Evolutionary conservation across 306 rosid genomes (phyloP).

Genomic region (Dalbergia oliveri): DNA sequence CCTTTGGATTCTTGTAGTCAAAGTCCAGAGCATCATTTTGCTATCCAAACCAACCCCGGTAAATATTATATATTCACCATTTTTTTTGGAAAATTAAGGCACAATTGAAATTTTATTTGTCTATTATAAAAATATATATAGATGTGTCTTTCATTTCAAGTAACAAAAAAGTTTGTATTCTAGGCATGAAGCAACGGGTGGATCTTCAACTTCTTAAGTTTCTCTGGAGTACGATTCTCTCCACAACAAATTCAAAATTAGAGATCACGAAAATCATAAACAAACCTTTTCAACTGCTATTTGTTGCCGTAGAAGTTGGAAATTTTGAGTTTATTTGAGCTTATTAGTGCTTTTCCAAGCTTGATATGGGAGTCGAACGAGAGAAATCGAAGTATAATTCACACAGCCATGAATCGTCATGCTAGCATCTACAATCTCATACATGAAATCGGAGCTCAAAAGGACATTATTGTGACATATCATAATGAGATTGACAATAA

Average conservation of each 20-base stretch:
- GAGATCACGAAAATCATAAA: slow-evolving; percentile 10
- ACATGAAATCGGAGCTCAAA: slow-evolving; percentile 38
- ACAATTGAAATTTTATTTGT: background rate
- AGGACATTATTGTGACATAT: slow-evolving; percentile 38
- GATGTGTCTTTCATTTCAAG: background rate
- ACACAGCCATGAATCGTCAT: slow-evolving; percentile 35
- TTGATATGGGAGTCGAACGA: too few species aligned
- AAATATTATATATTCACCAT: background rate
- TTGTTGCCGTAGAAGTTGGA: background rate
- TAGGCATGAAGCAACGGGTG: slow-evolving; percentile 34
- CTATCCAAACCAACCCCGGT: slow-evolving; percentile 35
- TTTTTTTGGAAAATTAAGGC: background rate
- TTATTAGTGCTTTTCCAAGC: too few species aligned
- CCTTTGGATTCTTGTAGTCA: slow-evolving; percentile 31
- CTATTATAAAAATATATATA: too few species aligned
- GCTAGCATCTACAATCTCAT: slow-evolving; percentile 48
- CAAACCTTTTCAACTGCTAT: too few species aligned
- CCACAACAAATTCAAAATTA: rapidly evolving
- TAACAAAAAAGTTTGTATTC: background rate
- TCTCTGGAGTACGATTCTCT: slow-evolving; percentile 36
- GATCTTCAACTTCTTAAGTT: slow-evolving; percentile 30
- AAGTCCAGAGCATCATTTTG: background rate
- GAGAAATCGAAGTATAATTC: background rate
- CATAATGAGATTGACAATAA: background rate
- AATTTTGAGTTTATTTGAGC: too few species aligned